Percentiles rank a stretch among this genome's conserved stretches.
phyloP scores from a whole-genome alignment of 2,329 filamentous ascomycete genomes.

The Alternaria arbusti region DNA sequence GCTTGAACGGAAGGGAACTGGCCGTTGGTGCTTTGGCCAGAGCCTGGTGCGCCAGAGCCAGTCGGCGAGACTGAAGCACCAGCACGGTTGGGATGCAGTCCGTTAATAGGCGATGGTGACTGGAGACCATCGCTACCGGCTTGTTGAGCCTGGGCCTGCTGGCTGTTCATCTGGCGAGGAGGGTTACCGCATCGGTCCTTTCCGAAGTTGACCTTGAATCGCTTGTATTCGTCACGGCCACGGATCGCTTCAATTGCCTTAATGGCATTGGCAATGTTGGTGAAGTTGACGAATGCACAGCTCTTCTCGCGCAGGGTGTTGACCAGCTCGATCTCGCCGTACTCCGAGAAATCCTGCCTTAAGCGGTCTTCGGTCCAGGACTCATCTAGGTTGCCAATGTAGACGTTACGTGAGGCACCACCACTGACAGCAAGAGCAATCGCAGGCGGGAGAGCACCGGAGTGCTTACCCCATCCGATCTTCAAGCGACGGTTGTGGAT shows the following conservation, averaged over 20 bases:
- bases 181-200: slow-evolving; percentile 98
- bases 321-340: slow-evolving; percentile 95
- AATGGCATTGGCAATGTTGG: slow-evolving; percentile 99
- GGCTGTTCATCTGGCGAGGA: slow-evolving; percentile 78
- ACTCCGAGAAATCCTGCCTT: slow-evolving; percentile 95
- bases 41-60: slow-evolving; percentile 63
- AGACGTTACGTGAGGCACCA: slow-evolving; percentile 97
- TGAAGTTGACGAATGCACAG: slow-evolving; percentile 99
- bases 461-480: slow-evolving; percentile 99
- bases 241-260: slow-evolving; percentile 98
- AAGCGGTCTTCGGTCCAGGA: slow-evolving; percentile 96
- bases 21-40: slow-evolving; percentile 61
- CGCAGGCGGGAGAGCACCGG: slow-evolving; percentile 90
- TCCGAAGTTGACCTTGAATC: slow-evolving; percentile 99
- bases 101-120: slow-evolving; percentile 64
- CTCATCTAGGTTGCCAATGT: slow-evolving; percentile 96
- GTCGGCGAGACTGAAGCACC: slow-evolving; percentile 67
- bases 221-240: slow-evolving; percentile 92
- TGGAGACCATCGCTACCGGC: slow-evolving; percentile 65
- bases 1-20: slow-evolving; percentile 66
- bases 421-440: slow-evolving; percentile 96
- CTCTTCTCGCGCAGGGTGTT: slow-evolving; percentile 98
- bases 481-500: slow-evolving; percentile 98
- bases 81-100: slow-evolving; percentile 61
- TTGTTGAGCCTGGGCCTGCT: slow-evolving; percentile 67